A percentile compares a stretch with the other conserved stretches of the same genome.
phyloP scores from a whole-genome alignment of 306 rosid genomes.

The Rosa persica region DNA sequence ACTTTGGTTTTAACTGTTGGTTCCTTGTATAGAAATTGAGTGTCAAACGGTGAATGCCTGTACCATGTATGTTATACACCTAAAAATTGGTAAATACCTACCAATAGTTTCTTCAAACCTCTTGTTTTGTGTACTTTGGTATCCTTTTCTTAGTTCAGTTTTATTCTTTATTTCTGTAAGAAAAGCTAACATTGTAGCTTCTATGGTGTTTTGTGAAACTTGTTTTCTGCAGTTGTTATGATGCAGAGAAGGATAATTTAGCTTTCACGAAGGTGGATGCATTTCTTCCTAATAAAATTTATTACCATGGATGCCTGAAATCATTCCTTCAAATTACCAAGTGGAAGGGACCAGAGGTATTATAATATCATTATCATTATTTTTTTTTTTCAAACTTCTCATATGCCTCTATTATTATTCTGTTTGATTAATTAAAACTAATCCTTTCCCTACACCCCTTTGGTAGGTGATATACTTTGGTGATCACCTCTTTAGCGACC shows the following conservation, averaged over 20 bases:
- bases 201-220: slow-evolving; percentile 6
- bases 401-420: slow-evolving; percentile 6
- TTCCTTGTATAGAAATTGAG: not conserved
- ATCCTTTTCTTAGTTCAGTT: slow-evolving; percentile 14
- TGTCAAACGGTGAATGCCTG: not conserved
- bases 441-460: slow-evolving; percentile 1
- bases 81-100: not conserved
- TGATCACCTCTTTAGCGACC: slow-evolving; percentile 92
- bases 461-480: slow-evolving; percentile 96
- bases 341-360: slow-evolving; percentile 99
- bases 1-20: not conserved
- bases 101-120: slow-evolving; percentile 1
- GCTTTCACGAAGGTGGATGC: slow-evolving; percentile 82
- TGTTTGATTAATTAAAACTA: slow-evolving; percentile 20
- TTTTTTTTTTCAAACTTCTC: slow-evolving; percentile 13
- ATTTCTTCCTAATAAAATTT: slow-evolving; percentile 73
- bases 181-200: slow-evolving; percentile 20
- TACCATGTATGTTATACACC: not conserved
- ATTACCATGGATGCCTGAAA: slow-evolving; percentile 93
- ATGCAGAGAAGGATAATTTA: slow-evolving; percentile 69
- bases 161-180: slow-evolving; percentile 21
- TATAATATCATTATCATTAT: slow-evolving; percentile 5
- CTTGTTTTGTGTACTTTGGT: not conserved
- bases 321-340: slow-evolving; percentile 84
- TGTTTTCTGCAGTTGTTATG: slow-evolving; percentile 68